Evolutionary conservation across 2,329 filamentous ascomycete species (phyloP).

Genomic region (Pochonia chlamydosporia): DNA sequence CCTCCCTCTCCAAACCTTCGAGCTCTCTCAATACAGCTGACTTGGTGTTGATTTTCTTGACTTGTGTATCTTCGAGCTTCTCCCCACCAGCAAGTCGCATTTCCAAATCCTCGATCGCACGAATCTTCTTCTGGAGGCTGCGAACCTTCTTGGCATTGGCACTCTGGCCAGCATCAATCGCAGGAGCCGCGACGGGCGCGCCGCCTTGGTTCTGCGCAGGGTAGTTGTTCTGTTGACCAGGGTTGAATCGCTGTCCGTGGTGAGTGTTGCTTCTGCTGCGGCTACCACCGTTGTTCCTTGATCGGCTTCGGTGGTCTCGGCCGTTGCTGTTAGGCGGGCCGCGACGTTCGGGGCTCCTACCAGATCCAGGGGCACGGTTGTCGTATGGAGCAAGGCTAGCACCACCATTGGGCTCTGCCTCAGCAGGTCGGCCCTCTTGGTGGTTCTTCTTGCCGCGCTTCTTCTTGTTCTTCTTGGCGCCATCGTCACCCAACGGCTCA

Average conservation of each 20-base stretch:
- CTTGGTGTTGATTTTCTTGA: slow-evolving; percentile 97
- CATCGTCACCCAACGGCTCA: slow-evolving; percentile 59
- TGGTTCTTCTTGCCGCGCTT: slow-evolving; percentile 90
- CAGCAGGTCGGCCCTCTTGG: slow-evolving; percentile 61
- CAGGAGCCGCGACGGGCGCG: slow-evolving; percentile 35
- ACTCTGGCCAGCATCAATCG: slow-evolving; percentile 43
- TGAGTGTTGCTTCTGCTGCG: slow-evolving; percentile 50
- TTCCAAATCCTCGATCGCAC: slow-evolving; percentile 95
- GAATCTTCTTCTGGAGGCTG: slow-evolving; percentile 91
- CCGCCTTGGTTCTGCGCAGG: slow-evolving; percentile 25
- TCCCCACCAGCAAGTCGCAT: slow-evolving; percentile 92
- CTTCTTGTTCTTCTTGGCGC: slow-evolving; percentile 92
- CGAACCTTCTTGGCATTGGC: slow-evolving; percentile 93
- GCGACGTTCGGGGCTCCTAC: slow-evolving; percentile 63
- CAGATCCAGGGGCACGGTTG: slow-evolving; percentile 30
- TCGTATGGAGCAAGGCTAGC: slow-evolving; percentile 40
- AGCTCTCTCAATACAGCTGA: slow-evolving; percentile 78
- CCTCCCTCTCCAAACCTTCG: slow-evolving; percentile 43
- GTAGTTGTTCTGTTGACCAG: slow-evolving; percentile 18
- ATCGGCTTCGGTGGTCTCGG: slow-evolving; percentile 51
- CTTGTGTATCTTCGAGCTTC: slow-evolving; percentile 95
- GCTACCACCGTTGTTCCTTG: slow-evolving; percentile 44
- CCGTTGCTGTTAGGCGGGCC: slow-evolving; percentile 29
- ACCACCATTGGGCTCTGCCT: slow-evolving; percentile 38
- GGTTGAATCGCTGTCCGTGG: slow-evolving; percentile 26